Evolutionary conservation across 306 rosid species (phyloP), one percentile per base, ranked within the genome.

Genomic region (Aeschynomene evenia): DNA sequence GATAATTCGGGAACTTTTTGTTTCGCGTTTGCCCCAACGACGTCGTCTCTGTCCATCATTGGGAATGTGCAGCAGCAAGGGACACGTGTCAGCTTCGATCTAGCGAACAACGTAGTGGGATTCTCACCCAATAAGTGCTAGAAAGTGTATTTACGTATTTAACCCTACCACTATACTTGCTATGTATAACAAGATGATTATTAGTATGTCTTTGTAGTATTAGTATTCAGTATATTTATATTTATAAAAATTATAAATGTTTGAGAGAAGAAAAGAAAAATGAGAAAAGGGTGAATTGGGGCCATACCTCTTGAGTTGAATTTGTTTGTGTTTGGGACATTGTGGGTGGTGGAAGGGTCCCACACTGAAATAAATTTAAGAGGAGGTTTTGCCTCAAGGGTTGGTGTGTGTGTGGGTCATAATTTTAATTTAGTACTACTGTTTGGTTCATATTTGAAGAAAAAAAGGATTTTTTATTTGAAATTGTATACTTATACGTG

Each of bases 11-110:
- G 97, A 0, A 87, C 85, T 0, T 94, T 52, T 28, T 94, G 99
- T 39, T 91, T 94, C 24, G 99, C 97, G 1, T 94, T 94, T 49
- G 97, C 99, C 9, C 91, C 99, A 3, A 82, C 98, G 79, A 1
- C 88, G 75, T 79, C 91, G 72, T 1, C 84, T 1, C 0, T 84
- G 52, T 87, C 99, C 0, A 94, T 94, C 21, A 83, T 94, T 4
- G 97, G 99, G 7, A 94, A 91, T 14, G 89, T 94, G 2, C 99
- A 94, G 84, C 99, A 94, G 34, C 99, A 94, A 15, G 99, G 97
- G 84, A 94, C 87, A 72, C 99, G 99, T 87, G 99, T 94, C 88
- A 87, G 74, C 51, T 87, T 73, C 7, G 95, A 94, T 75, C 73
- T 88, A 19, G 87, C 81, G 0, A 85, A 85, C 24, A 64, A 72